phyloP scores from a whole-genome alignment of 2,329 filamentous ascomycete genomes.

The Cordyceps cateniannulata region DNA sequence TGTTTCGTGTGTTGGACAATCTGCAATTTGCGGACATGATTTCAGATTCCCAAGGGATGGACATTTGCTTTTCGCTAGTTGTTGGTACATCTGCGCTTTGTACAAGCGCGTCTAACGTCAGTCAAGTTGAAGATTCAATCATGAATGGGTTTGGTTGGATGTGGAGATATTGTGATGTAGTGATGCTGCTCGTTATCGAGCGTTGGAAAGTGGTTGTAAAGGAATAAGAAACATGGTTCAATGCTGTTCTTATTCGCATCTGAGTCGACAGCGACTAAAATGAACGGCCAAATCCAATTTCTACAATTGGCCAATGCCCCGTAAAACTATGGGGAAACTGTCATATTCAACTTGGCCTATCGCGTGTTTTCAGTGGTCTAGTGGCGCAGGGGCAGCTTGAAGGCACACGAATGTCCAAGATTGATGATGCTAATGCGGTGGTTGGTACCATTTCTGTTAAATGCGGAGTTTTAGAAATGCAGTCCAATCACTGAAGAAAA shows the following conservation, averaged over 20 bases:
- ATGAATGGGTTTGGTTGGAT: too few species aligned
- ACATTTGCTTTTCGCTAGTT: background rate
- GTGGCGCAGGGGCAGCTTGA: background rate
- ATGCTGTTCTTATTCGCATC: background rate
- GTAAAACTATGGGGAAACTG: background rate
- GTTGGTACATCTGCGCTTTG: background rate
- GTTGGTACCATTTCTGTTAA: background rate
- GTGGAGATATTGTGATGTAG: background rate
- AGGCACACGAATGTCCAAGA: too few species aligned
- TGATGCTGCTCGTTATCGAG: background rate
- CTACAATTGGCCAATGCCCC: slow-evolving; percentile 4
- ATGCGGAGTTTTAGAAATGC: too few species aligned
- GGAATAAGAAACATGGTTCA: background rate
- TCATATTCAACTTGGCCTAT: background rate
- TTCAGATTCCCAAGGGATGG: background rate
- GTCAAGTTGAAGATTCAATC: background rate
- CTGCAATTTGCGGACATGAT: background rate
- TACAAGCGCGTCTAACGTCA: background rate
- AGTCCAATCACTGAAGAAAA: too few species aligned
- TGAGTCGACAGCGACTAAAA: background rate
- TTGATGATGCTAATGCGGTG: background rate
- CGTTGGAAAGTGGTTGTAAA: background rate
- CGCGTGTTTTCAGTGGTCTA: background rate
- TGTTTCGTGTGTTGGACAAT: background rate
- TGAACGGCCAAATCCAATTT: background rate